A percentile compares a stretch with the other conserved stretches of the same genome.
phyloP scores from a whole-genome alignment of 2,329 filamentous ascomycete species.

The Sclerotinia borealis region DNA sequence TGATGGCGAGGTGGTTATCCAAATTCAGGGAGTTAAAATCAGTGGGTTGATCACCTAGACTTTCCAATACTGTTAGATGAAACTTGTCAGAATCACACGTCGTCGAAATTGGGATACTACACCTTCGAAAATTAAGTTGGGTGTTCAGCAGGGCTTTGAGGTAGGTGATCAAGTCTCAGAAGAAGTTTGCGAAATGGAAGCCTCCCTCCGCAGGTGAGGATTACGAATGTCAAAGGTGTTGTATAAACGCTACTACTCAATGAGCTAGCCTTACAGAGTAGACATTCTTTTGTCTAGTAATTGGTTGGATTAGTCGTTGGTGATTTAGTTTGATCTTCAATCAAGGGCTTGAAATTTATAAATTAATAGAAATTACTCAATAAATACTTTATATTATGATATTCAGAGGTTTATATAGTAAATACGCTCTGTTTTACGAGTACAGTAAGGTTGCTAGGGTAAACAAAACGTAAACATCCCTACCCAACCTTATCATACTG shows the following conservation, averaged over 20 bases:
- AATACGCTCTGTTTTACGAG: no score
- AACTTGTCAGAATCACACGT: background rate
- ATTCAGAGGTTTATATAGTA: no score
- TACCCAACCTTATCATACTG: background rate
- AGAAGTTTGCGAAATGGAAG: background rate
- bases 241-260: no score
- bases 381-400: no score
- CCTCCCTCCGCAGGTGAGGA: background rate
- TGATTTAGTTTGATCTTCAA: no score
- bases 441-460: slow-evolving; percentile 3
- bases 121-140: background rate
- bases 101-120: background rate
- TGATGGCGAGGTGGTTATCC: background rate
- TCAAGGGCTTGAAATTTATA: no score
- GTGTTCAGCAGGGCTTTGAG: background rate
- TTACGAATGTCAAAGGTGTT: background rate
- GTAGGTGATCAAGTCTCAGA: background rate
- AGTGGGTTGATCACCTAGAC: background rate
- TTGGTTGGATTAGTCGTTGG: no score
- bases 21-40: background rate
- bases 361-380: no score
- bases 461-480: background rate
- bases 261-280: no score
- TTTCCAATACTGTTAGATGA: background rate
- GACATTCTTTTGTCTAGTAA: no score